Percentiles rank a stretch among this genome's conserved stretches.
Conservation (phyloP, 305 asterid genomes). For the Solanum hybrid region DNA sequence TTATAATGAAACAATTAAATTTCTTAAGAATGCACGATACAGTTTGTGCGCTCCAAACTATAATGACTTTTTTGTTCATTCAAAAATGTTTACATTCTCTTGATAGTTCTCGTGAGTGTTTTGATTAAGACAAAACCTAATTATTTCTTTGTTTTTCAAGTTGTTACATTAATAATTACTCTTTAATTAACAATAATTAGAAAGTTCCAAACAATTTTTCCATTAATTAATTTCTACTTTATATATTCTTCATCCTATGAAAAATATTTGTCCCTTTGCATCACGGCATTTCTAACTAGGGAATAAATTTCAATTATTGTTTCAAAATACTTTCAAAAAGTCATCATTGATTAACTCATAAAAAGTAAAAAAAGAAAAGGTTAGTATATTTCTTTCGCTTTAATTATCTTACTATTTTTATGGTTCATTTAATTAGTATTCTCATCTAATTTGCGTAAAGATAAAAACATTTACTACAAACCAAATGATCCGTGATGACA, state of each 20-base stretch:
- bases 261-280: background rate
- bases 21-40: background rate
- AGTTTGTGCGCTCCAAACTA: too few relatives aligned
- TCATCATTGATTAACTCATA: background rate
- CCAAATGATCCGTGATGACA: background rate
- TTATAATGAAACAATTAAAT: too few relatives aligned
- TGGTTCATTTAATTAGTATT: background rate
- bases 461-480: background rate
- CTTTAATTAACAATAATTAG: background rate
- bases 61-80: background rate
- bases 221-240: background rate
- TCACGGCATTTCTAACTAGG: background rate
- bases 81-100: background rate
- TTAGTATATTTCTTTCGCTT: background rate
- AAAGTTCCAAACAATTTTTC: background rate
- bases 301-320: background rate
- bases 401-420: background rate
- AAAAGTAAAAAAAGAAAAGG: background rate
- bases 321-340: background rate
- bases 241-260: background rate
- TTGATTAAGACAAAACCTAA: background rate
- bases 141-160: background rate
- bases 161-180: background rate
- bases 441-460: background rate
- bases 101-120: background rate